Conservation (phyloP, 345 rosid species). For the Rhizophora apiculata region DNA sequence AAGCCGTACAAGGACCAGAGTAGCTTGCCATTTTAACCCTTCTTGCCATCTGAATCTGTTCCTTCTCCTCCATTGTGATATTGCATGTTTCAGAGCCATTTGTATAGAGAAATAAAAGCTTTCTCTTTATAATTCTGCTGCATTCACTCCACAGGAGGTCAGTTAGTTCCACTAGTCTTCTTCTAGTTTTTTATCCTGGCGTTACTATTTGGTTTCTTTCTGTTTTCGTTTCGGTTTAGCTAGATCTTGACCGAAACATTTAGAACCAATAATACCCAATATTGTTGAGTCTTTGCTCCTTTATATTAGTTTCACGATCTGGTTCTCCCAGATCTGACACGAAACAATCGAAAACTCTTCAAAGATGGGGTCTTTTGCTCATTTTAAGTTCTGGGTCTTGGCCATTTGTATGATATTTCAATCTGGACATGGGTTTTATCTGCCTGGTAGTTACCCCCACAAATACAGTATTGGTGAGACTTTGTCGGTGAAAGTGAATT, state of each 20-base stretch:
- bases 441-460: conserved; percentile 84
- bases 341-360: background rate
- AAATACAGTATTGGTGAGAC: conserved; percentile 51
- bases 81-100: no score
- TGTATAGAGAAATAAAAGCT: no score
- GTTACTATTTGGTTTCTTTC: background rate
- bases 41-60: no score
- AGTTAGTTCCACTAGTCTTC: background rate
- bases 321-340: conserved; percentile 52
- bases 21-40: no score
- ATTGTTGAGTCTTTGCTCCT: background rate
- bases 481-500: conserved; percentile 73
- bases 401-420: conserved; percentile 34
- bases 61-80: no score
- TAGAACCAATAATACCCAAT: background rate
- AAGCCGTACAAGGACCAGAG: no score
- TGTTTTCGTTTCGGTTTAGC: background rate
- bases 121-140: no score
- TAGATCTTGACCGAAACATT: background rate
- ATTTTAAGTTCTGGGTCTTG: conserved; percentile 51
- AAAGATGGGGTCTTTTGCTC: conserved; percentile 37
- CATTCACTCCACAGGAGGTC: conserved; percentile 1
- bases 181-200: background rate
- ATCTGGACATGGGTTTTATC: conserved; percentile 55
- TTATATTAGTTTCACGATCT: conserved; percentile 28